Base-by-base conservation (phyloP, 2,329 filamentous ascomycete species). In the Colletotrichum orchidophilum region DNA sequence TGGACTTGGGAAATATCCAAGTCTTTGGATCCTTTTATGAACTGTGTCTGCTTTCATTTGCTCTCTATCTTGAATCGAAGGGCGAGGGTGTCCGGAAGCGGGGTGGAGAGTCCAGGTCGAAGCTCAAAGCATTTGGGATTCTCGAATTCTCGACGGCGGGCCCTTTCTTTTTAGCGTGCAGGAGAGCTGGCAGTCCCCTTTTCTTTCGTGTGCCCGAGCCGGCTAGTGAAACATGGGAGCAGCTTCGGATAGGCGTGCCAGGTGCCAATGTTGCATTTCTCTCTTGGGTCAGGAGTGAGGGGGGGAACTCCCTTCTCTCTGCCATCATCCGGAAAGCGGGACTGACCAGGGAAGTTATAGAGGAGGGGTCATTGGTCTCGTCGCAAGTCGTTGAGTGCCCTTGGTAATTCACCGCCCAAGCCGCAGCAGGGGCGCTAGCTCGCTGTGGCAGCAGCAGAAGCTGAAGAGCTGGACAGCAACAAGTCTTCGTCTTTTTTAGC, bases 91-190 rank as follows among this genome's bases (percentile, higher is more conserved):
- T 67, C 69, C 59, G 59, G 64, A 71, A 69, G 65, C 58, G 58
- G 64, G 64, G 68, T 71, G 69, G 69, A 71, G 59, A 69, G 69
- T 42, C 49, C 49, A 63, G 46, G 58, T 63, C 33, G 69, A 71
- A 71, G 69, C 64, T 71, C 64, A 71, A 59, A 63, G 55, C 69
- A 71, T 63, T 53, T 52, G 54, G 53, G 49, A 71, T 33, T 71
- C 53, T 66, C 59, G 69, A 63, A 71, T 33, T 71, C 53, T 66
- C 59, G 69, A 63, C 46, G 69, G 69, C 69, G 64, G 64, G 59
- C 69, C 69, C 65, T 69, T 58, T 71, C 65, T 69, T 71, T 70
- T 69, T 71, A 71, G 69, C 69, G 69, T 71, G 64, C 65, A 71
- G 69, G 69, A 42, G 39, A 35, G 57, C 24, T 63, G 58, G 49